These are phyloP conservation scores for Pleurotus tuber-regium DNA, from an alignment of 768 basidiomycete species.

Conservation along the genomic window DNA sequence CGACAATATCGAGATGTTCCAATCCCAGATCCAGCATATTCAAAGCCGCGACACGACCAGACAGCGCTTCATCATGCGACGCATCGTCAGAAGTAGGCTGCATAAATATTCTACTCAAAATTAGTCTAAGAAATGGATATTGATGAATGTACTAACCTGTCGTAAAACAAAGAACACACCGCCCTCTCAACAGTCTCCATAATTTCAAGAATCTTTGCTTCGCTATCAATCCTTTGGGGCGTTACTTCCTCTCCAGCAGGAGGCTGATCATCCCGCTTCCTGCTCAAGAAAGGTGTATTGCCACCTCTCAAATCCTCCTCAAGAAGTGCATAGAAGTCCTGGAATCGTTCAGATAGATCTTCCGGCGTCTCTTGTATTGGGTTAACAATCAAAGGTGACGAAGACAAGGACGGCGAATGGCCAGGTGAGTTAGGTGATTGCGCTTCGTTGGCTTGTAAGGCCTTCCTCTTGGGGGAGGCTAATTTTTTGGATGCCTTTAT, in stretches of 20 bases:
- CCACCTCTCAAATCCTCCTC: constrained; percentile 60
- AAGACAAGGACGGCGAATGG: not conserved
- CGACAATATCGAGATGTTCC: constrained; percentile 86
- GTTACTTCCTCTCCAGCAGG: constrained; percentile 30
- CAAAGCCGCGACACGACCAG: constrained; percentile 86
- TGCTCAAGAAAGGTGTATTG: constrained; percentile 31
- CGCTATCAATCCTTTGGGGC: constrained; percentile 33
- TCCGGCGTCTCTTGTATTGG: constrained; percentile 46
- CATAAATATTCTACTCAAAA: constrained; percentile 62
- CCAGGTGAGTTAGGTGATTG: not conserved
- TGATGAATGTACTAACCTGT: constrained; percentile 50
- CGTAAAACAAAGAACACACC: constrained; percentile 77
- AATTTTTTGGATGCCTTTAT: constrained; percentile 25
- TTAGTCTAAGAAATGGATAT: not conserved
- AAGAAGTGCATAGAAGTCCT: constrained; percentile 65
- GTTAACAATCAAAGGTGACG: constrained; percentile 38
- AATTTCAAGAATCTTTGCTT: constrained; percentile 50
- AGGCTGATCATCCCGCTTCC: constrained; percentile 28
- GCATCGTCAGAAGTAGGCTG: constrained; percentile 66
- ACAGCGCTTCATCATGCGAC: constrained; percentile 86
- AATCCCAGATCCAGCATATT: constrained; percentile 88
- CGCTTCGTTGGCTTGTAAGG: not conserved
- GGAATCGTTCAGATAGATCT: constrained; percentile 53
- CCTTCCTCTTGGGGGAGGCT: constrained; percentile 14
- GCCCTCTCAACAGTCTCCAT: constrained; percentile 75